phyloP scores from a whole-genome alignment of 1,284 basidiomycete species.

The Austropuccinia psidii region DNA sequence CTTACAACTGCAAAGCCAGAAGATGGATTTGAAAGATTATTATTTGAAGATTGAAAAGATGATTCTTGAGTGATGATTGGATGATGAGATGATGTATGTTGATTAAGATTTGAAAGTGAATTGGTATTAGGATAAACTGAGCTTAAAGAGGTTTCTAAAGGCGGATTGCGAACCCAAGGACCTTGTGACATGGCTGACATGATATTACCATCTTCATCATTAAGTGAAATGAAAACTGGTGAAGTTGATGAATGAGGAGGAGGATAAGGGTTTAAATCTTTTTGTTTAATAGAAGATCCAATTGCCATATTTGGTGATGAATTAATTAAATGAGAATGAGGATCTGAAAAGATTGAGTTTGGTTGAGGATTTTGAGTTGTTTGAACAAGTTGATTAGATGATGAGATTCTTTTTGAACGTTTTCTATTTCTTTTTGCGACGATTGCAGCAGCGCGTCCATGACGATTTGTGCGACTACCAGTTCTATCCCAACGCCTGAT shows the following conservation, averaged over 20 bases:
- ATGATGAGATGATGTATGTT: background rate
- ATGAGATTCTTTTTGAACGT: background rate
- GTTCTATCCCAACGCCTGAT: conserved; percentile 20
- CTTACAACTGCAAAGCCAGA: conserved; percentile 47
- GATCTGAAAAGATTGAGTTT: background rate
- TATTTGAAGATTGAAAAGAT: background rate
- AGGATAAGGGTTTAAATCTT: background rate
- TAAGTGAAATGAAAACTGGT: conserved; percentile 2
- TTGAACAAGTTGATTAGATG: background rate
- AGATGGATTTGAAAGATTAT: conserved; percentile 26
- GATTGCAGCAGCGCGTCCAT: conserved; percentile 22
- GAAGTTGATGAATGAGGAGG: background rate
- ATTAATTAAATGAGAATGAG: background rate
- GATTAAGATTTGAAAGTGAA: background rate
- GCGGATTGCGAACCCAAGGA: conserved; percentile 6
- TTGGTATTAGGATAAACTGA: background rate
- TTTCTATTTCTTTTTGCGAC: background rate
- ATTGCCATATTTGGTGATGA: background rate
- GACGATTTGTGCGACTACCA: conserved; percentile 6
- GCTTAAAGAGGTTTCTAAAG: background rate
- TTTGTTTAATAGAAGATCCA: background rate
- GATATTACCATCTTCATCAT: conserved; percentile 33
- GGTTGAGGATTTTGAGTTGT: background rate
- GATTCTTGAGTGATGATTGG: background rate
- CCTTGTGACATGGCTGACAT: conserved; percentile 37